Conservation (phyloP, 169 alveolate species). For the Amoebophrya sp. region DNA sequence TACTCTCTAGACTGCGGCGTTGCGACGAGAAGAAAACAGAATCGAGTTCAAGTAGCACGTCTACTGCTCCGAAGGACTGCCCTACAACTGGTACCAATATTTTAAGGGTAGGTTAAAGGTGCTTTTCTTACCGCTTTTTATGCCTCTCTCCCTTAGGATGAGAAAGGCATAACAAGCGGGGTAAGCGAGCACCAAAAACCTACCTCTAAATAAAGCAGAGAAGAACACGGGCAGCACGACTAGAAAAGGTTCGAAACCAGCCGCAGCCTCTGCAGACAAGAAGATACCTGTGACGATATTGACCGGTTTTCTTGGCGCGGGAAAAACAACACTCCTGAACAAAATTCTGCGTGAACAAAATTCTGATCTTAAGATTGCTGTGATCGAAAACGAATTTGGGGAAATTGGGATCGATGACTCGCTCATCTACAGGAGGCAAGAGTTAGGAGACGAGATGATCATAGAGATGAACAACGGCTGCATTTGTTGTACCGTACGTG, state of each 20-base stretch:
- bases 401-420: conserved; percentile 56
- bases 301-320: conserved; percentile 43
- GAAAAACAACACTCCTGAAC: conserved; percentile 42
- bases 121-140: too few species aligned
- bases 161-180: too few species aligned
- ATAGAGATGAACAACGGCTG: conserved; percentile 47
- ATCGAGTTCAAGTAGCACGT: not conserved
- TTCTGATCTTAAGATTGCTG: conserved; percentile 36
- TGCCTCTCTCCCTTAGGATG: too few species aligned
- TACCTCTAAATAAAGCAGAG: too few species aligned
- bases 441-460: conserved; percentile 28
- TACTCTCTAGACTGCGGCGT: not conserved
- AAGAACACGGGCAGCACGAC: too few species aligned
- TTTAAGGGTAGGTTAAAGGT: too few species aligned
- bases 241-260: too few species aligned
- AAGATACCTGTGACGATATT: conserved; percentile 39
- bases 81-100: too few species aligned
- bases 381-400: conserved; percentile 56
- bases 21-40: not conserved
- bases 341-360: not conserved
- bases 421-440: conserved; percentile 30
- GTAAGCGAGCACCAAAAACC: too few species aligned
- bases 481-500: conserved; percentile 49
- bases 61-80: too few species aligned
- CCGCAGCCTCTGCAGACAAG: too few species aligned